phyloP scores from a whole-genome alignment of 176 grass and related monocot genomes.

The Pontederia paniculata region DNA sequence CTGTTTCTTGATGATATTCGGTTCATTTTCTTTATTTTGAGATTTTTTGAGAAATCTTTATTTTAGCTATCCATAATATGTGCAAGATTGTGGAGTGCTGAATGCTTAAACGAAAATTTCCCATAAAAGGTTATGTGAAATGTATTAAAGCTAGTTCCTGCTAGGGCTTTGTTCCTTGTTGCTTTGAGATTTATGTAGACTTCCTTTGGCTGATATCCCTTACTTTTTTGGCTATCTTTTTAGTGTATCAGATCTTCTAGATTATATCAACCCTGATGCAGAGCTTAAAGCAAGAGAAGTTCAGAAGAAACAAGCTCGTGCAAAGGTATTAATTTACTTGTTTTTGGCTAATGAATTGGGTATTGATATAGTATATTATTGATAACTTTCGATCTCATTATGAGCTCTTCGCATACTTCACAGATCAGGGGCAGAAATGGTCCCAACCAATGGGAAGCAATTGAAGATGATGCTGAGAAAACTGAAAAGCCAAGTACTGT shows the following conservation, averaged over 20 bases:
- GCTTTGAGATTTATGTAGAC: no score
- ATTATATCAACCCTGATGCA: slow-evolving; percentile 96
- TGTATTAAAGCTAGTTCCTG: no score
- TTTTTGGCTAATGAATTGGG: not conserved
- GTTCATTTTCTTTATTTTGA: no score
- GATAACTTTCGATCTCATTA: slow-evolving; percentile 6
- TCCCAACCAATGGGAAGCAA: slow-evolving; percentile 54
- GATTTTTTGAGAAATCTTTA: no score
- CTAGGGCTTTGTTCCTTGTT: no score
- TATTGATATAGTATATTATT: no score
- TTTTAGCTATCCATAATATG: no score
- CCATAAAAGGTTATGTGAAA: no score
- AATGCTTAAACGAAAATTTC: no score
- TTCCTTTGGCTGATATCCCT: slow-evolving; percentile 17
- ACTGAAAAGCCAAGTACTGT: slow-evolving; percentile 37
- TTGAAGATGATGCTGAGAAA: slow-evolving; percentile 58
- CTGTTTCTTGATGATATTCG: no score
- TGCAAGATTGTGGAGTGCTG: no score
- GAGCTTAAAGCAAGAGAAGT: slow-evolving; percentile 91
- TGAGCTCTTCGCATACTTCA: slow-evolving; percentile 22
- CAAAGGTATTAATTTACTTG: slow-evolving; percentile 54
- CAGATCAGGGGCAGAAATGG: slow-evolving; percentile 63
- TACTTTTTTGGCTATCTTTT: slow-evolving; percentile 7
- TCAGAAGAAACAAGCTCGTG: slow-evolving; percentile 88
- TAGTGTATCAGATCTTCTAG: slow-evolving; percentile 96